phyloP scores from a whole-genome alignment of 2,329 filamentous ascomycete species.

The Fusarium secorum region DNA sequence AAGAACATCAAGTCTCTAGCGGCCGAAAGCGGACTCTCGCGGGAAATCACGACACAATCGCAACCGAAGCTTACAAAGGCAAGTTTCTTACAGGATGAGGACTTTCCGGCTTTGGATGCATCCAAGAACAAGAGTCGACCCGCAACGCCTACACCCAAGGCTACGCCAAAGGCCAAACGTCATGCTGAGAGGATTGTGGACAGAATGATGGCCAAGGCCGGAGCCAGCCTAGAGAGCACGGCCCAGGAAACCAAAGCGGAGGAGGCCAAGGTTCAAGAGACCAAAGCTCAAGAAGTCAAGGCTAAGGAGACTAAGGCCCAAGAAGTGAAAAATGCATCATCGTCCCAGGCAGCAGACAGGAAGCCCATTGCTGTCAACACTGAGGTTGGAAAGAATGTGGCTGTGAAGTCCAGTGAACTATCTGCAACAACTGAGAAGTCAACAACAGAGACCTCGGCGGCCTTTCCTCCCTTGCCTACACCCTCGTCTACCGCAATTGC shows the following conservation, averaged over 20 bases:
- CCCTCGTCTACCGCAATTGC: slow-evolving; percentile 54
- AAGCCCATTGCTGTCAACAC: slow-evolving; percentile 57
- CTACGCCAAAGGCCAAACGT: slow-evolving; percentile 47
- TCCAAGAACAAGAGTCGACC: slow-evolving; percentile 47
- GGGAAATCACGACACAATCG: slow-evolving; percentile 55
- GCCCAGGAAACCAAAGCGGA: slow-evolving; percentile 22
- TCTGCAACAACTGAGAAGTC: slow-evolving; percentile 46
- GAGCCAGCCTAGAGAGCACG: slow-evolving; percentile 14
- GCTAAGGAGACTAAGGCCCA: slow-evolving; percentile 22
- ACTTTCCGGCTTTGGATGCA: slow-evolving; percentile 67
- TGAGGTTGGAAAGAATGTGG: slow-evolving; percentile 53
- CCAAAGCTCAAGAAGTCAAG: slow-evolving; percentile 24
- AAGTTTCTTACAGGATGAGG: slow-evolving; percentile 62
- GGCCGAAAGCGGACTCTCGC: slow-evolving; percentile 56
- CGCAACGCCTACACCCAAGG: slow-evolving; percentile 48
- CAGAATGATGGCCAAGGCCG: slow-evolving; percentile 36
- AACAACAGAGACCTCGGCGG: slow-evolving; percentile 44
- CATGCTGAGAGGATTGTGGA: slow-evolving; percentile 43
- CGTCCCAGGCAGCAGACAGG: slow-evolving; percentile 22
- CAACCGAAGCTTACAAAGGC: slow-evolving; percentile 31
- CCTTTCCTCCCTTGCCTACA: slow-evolving; percentile 61
- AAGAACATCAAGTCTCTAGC: slow-evolving; percentile 56
- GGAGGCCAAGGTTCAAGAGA: slow-evolving; percentile 28
- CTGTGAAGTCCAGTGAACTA: slow-evolving; percentile 44
- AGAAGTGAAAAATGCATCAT: slow-evolving; percentile 17